Evolutionary conservation across 2,329 filamentous ascomycete species (phyloP).

Genomic region (Xylaria sp.): DNA sequence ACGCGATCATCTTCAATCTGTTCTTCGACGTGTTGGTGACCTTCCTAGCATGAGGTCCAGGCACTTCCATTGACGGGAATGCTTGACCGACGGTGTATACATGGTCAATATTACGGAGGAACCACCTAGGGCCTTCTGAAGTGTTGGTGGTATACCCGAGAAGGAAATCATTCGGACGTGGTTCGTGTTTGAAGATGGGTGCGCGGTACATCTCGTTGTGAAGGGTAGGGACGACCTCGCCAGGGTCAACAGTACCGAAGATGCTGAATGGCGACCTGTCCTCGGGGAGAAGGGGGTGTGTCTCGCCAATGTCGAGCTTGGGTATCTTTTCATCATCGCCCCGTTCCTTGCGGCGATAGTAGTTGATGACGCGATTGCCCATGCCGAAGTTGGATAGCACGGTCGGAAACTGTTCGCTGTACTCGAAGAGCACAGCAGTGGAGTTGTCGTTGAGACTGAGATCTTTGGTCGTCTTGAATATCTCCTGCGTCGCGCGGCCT

Average conservation of each 20-base stretch:
- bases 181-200: slow-evolving; percentile 87
- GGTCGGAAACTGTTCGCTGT: slow-evolving; percentile 91
- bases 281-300: slow-evolving; percentile 86
- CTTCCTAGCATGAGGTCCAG: slow-evolving; percentile 91
- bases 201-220: slow-evolving; percentile 97
- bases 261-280: slow-evolving; percentile 96
- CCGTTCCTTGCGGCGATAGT: slow-evolving; percentile 86
- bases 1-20: slow-evolving; percentile 94
- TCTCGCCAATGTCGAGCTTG: slow-evolving; percentile 88
- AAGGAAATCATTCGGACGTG: slow-evolving; percentile 85
- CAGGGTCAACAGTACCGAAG: slow-evolving; percentile 91
- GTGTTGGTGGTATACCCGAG: slow-evolving; percentile 85
- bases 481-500: slow-evolving; percentile 78
- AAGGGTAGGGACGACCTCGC: slow-evolving; percentile 88
- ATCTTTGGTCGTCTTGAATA: slow-evolving; percentile 84
- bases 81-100: slow-evolving; percentile 92
- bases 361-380: slow-evolving; percentile 96
- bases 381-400: slow-evolving; percentile 97
- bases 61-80: slow-evolving; percentile 91
- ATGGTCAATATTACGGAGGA: slow-evolving; percentile 88
- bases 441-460: slow-evolving; percentile 91
- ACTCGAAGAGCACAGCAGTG: slow-evolving; percentile 87
- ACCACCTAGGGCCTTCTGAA: slow-evolving; percentile 81
- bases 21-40: slow-evolving; percentile 98
- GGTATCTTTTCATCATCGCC: slow-evolving; percentile 79